These are phyloP conservation scores for Talaromyces verruculosus DNA, from an alignment of 2,329 filamentous ascomycete genomes.

Conservation along the genomic window DNA sequence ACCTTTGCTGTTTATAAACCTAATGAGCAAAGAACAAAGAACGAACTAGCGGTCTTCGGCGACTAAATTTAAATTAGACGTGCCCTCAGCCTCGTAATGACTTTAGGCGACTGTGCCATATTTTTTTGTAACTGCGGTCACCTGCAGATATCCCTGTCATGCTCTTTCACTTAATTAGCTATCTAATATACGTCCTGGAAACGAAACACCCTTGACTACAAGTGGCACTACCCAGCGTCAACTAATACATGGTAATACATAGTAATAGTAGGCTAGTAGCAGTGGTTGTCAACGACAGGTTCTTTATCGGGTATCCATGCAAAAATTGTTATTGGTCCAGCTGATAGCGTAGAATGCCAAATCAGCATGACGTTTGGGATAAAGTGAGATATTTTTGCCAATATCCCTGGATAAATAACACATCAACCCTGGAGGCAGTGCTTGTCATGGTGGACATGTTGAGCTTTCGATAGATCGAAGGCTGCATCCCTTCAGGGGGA, in stretches of 20 bases:
- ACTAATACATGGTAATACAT: too few species aligned
- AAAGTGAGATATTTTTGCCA: not conserved
- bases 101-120: not conserved
- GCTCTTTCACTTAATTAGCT: not conserved
- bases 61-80: not conserved
- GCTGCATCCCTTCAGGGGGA: not conserved
- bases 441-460: not conserved
- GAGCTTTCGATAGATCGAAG: not conserved
- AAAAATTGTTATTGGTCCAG: not conserved
- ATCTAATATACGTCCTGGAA: not conserved
- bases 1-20: not conserved
- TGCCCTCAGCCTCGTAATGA: not conserved
- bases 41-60: not conserved
- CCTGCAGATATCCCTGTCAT: not conserved
- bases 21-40: not conserved
- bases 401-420: not conserved
- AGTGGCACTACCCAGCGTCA: not conserved
- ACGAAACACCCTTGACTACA: not conserved
- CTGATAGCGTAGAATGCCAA: not conserved
- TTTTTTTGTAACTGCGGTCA: not conserved
- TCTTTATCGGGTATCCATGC: not conserved
- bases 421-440: not conserved
- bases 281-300: not conserved
- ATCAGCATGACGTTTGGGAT: not conserved
- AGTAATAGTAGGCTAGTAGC: not conserved